Evolutionary conservation across 129 eudicot species (phyloP).

Genomic region (Flaveria brownii): DNA sequence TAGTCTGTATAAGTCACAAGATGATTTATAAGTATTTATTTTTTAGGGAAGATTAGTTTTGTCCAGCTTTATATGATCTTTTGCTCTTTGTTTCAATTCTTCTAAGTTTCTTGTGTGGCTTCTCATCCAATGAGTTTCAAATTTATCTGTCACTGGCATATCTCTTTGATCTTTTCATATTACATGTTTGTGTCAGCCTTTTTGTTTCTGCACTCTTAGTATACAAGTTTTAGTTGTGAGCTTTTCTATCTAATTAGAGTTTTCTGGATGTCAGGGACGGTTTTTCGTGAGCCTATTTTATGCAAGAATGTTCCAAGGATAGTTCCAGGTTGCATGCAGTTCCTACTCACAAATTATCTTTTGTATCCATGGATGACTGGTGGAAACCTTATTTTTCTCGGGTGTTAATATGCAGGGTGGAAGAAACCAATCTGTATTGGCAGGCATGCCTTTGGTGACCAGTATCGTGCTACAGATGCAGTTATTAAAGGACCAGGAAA

Average conservation of each 20-base stretch:
- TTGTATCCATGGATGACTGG: constrained; percentile 19
- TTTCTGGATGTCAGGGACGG: constrained; percentile 61
- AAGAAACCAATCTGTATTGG: constrained; percentile 93
- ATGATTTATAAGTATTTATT: neutral
- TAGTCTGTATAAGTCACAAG: neutral
- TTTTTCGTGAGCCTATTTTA: constrained; percentile 91
- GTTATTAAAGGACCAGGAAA: constrained; percentile 83
- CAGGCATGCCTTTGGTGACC: constrained; percentile 98
- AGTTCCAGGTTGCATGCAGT: constrained; percentile 59
- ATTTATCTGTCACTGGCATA: neutral
- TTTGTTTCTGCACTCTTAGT: neutral
- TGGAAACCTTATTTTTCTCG: neutral
- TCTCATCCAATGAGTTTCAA: neutral
- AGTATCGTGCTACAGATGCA: constrained; percentile 94
- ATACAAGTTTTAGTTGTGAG: neutral
- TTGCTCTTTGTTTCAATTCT: neutral
- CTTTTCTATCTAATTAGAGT: constrained; percentile 22
- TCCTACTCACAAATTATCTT: constrained; percentile 17
- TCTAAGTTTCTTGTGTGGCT: neutral
- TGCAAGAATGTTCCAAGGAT: constrained; percentile 86
- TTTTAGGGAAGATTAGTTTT: neutral
- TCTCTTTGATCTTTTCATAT: constrained; percentile 15
- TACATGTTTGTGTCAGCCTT: neutral
- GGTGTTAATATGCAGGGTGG: constrained; percentile 66
- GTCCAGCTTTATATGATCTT: neutral